A percentile compares a stretch with the other conserved stretches of the same genome.
phyloP scores from a whole-genome alignment of 495 filamentous ascomycete species.

The Talaromyces trachyspermus region DNA sequence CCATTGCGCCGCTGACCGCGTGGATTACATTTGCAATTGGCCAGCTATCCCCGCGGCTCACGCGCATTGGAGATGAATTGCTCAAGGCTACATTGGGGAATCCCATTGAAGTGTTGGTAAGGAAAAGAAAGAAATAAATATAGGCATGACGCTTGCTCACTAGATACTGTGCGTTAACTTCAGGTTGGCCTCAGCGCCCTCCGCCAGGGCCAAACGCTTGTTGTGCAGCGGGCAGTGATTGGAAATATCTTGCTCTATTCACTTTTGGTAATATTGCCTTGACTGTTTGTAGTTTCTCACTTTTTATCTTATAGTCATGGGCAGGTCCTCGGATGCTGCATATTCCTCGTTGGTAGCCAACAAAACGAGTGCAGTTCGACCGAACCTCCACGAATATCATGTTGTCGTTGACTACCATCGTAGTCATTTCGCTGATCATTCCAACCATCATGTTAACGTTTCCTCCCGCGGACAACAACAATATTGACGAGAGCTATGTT shows the following conservation, averaged over 20 bases:
- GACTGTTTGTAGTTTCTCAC: not conserved
- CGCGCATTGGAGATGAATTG: conserved; percentile 11
- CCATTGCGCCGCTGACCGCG: conserved; percentile 11
- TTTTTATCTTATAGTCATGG: not conserved
- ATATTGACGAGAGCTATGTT: conserved; percentile 36
- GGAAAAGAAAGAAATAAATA: too few species aligned
- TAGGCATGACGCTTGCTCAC: too few species aligned
- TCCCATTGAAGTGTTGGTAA: conserved; percentile 19
- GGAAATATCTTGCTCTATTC: conserved; percentile 19
- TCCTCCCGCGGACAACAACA: conserved; percentile 5
- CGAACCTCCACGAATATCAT: conserved; percentile 16
- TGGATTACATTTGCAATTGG: conserved; percentile 15
- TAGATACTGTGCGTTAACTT: too few species aligned
- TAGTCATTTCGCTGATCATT: conserved; percentile 16
- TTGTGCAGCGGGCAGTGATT: conserved; percentile 15
- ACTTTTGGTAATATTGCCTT: conserved; percentile 11
- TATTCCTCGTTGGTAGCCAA: conserved; percentile 16
- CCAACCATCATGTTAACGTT: conserved; percentile 23
- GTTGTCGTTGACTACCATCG: conserved; percentile 20
- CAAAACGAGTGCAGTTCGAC: conserved; percentile 19
- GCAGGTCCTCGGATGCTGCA: conserved; percentile 18
- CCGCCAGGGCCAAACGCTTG: conserved; percentile 5
- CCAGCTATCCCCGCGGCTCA: conserved; percentile 9
- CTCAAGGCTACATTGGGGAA: conserved; percentile 24
- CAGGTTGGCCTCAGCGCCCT: conserved; percentile 17